Evolutionary conservation across 106 monocot genomes (phyloP).

Genomic region (Triglochin maritima): DNA sequence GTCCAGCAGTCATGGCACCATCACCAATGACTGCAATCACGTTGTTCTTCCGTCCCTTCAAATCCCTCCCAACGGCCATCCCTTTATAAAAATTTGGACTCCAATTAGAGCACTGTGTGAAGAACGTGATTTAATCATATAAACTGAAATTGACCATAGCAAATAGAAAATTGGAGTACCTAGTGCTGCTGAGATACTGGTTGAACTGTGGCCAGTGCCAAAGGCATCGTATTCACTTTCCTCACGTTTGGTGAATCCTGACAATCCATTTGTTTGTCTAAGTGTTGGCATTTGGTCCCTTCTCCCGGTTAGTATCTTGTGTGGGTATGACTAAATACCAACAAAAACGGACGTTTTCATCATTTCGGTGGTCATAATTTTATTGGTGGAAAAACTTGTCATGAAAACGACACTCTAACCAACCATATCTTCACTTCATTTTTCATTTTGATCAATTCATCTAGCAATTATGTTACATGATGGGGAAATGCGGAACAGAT

Average conservation of each 20-base stretch:
- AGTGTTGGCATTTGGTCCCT: constrained; percentile 81
- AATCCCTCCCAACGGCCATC: constrained; percentile 88
- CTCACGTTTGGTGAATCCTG: constrained; percentile 86
- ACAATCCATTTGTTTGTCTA: constrained; percentile 75
- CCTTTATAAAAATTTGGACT: constrained; percentile 21
- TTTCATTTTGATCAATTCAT: neutral
- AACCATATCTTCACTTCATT: neutral
- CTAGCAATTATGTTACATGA: neutral
- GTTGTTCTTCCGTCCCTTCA: constrained; percentile 76
- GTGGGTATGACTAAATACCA: constrained; percentile 62
- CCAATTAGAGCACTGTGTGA: neutral
- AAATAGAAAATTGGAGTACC: constrained; percentile 22
- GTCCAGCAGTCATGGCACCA: constrained; percentile 95
- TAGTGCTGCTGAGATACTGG: constrained; percentile 87
- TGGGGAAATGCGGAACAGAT: no score
- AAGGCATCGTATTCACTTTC: constrained; percentile 85
- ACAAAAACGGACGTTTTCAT: constrained; percentile 1
- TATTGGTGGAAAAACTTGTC: no score
- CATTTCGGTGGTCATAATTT: neutral
- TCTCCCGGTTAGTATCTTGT: constrained; percentile 93
- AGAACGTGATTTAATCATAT: neutral
- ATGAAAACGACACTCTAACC: no score
- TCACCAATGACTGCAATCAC: constrained; percentile 93
- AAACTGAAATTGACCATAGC: neutral
- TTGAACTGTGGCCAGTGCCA: constrained; percentile 91